These are phyloP conservation scores for Fusarium protoensiforme DNA, from an alignment of 2,329 filamentous ascomycete species.

Conservation along the genomic window DNA sequence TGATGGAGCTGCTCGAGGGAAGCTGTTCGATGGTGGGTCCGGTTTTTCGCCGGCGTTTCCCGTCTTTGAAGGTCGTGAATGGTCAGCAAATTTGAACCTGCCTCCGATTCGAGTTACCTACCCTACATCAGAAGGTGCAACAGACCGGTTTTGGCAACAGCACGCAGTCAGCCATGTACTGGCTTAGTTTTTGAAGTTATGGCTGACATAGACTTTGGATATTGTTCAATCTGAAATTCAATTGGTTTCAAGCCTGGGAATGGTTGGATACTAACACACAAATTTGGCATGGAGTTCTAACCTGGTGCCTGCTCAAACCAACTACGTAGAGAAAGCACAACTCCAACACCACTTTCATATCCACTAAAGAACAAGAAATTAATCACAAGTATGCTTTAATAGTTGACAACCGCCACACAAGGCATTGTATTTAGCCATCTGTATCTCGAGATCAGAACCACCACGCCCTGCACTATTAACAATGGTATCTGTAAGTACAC, in stretches of 20 bases:
- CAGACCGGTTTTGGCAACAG: neutral
- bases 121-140: neutral
- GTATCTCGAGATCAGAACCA: slow-evolving; percentile 15
- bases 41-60: slow-evolving; percentile 40
- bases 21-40: slow-evolving; percentile 43
- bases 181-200: neutral
- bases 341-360: neutral
- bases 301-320: neutral
- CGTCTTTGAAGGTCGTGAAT: slow-evolving; percentile 2
- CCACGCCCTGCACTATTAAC: slow-evolving; percentile 32
- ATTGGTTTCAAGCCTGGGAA: too few relatives aligned
- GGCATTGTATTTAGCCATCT: slow-evolving; percentile 20
- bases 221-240: neutral
- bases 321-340: neutral
- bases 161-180: neutral
- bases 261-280: too few relatives aligned
- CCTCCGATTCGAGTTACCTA: neutral
- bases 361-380: neutral
- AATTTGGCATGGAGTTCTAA: neutral
- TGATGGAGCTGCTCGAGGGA: slow-evolving; percentile 42
- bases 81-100: slow-evolving; percentile 7
- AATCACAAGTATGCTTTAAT: neutral
- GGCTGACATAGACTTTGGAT: neutral
- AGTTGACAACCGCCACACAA: neutral
- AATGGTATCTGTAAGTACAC: slow-evolving; percentile 35